Evolutionary conservation across 73 alveolate genomes (phyloP), one percentile per base, ranked within the genome.

Genomic region (Vitrella brassicaformis): DNA sequence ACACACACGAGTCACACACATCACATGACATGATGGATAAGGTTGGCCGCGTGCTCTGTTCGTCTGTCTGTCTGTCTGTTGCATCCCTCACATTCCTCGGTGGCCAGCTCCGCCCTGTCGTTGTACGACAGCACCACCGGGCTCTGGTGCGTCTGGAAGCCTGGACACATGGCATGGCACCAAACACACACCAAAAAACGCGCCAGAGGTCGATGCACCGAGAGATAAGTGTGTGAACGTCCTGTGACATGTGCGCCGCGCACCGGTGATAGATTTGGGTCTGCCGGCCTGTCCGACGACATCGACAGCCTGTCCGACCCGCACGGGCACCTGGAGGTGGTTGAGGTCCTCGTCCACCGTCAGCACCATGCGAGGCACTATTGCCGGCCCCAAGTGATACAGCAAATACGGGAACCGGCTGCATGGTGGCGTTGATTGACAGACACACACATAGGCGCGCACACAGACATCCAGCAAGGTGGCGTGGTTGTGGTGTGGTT

Each of bases 281-380:
- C 90, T 85, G 7, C 98, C 98, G 19, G 98, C 91, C 83, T 80
- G 88, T 26, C 96, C 98, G 31, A 92, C 96, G 28, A 88, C 90
- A 84, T 94, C 99, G 27, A 94, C 98, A 19, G 99, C 99, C 76
- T 87, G 94, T 25, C 99, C 99, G 9, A 94, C 96, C 79, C 95
- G 86, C 39, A 92, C 93, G 32, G 81, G 90, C 47, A 92, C 96
- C 47, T 85, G 75, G 70, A 86, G 72, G 28, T 92, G 94, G 79
- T 94, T 89, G 80, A 94, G 83, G 71, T 92, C 89, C 78, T 83
- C 90, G 76, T 83, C 90, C 67, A 93, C 93, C 29, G 98, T 90
- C 71, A 94, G 83, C 78, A 94, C 90, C 96, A 92, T 85, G 82
- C 97, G 86, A 26, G 99, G 99, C 70, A 89, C 88, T 91, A 94